A percentile compares a stretch with the other conserved stretches of the same genome.
These are phyloP conservation scores for Cydonia oblonga DNA, from an alignment of 331 rosid species.

Conservation along the genomic window DNA sequence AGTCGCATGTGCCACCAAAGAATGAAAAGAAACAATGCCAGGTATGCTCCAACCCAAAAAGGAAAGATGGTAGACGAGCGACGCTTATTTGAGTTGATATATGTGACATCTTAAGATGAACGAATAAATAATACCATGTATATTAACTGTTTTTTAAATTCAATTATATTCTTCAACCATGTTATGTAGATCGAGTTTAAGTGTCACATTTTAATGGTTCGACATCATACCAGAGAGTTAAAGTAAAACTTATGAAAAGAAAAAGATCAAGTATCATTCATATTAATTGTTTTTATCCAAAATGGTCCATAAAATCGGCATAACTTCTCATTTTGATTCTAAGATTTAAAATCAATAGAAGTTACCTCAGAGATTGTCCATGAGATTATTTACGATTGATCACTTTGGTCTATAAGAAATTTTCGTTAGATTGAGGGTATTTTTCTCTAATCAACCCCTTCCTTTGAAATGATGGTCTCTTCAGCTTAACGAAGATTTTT, in stretches of 20 bases:
- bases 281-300: no score
- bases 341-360: no score
- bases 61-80: neutral
- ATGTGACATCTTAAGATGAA: neutral
- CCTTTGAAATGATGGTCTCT: no score
- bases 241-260: neutral
- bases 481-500: no score
- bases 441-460: no score
- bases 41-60: neutral
- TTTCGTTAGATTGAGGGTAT: no score
- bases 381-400: no score
- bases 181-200: neutral
- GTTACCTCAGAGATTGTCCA: no score
- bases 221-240: neutral
- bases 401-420: no score
- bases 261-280: no score
- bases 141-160: neutral
- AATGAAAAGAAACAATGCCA: neutral
- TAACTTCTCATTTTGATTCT: fast-evolving
- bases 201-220: neutral
- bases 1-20: neutral
- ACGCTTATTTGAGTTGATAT: neutral
- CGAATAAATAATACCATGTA: no score
- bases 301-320: fast-evolving
- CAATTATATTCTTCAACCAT: neutral